Evolutionary conservation across 1,284 basidiomycete species (phyloP).

Genomic region (Ganoderma meredithae): DNA sequence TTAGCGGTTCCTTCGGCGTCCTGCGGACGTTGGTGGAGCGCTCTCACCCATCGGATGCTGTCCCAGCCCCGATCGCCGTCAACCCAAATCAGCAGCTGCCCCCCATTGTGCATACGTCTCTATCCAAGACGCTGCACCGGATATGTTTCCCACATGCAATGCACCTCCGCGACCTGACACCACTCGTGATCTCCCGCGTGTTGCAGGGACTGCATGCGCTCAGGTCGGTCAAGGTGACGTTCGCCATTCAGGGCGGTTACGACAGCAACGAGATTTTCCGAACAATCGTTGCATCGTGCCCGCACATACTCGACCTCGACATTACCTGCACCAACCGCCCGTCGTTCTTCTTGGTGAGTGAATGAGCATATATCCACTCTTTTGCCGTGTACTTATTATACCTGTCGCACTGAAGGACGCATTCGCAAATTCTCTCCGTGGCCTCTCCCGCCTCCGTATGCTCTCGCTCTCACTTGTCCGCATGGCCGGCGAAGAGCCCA

Average conservation of each 20-base stretch:
- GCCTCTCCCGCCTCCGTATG: slow-evolving; percentile 65
- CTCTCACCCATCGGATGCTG: slow-evolving; percentile 16
- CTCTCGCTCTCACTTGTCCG: slow-evolving; percentile 68
- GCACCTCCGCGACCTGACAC: slow-evolving; percentile 68
- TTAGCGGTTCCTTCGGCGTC: slow-evolving; percentile 68
- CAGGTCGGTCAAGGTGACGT: slow-evolving; percentile 64
- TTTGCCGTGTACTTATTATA: not conserved
- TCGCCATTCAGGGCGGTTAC: slow-evolving; percentile 74
- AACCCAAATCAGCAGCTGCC: slow-evolving; percentile 25
- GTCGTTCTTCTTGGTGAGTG: slow-evolving; percentile 71
- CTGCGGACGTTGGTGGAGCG: slow-evolving; percentile 56
- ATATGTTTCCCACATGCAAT: slow-evolving; percentile 71
- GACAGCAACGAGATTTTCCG: slow-evolving; percentile 73
- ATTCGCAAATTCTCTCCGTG: slow-evolving; percentile 50
- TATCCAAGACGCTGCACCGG: slow-evolving; percentile 46
- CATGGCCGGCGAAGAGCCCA: slow-evolving; percentile 67
- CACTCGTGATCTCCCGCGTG: slow-evolving; percentile 61
- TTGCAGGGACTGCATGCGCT: slow-evolving; percentile 62
- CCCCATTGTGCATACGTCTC: slow-evolving; percentile 37
- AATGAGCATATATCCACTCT: not conserved
- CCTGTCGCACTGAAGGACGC: slow-evolving; percentile 38
- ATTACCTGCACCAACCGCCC: slow-evolving; percentile 71
- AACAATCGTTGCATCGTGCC: slow-evolving; percentile 68
- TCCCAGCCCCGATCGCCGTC: not conserved
- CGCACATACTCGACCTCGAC: slow-evolving; percentile 65